phyloP scores from a whole-genome alignment of 768 basidiomycete species.

The Agaricus sinodeliciosus region DNA sequence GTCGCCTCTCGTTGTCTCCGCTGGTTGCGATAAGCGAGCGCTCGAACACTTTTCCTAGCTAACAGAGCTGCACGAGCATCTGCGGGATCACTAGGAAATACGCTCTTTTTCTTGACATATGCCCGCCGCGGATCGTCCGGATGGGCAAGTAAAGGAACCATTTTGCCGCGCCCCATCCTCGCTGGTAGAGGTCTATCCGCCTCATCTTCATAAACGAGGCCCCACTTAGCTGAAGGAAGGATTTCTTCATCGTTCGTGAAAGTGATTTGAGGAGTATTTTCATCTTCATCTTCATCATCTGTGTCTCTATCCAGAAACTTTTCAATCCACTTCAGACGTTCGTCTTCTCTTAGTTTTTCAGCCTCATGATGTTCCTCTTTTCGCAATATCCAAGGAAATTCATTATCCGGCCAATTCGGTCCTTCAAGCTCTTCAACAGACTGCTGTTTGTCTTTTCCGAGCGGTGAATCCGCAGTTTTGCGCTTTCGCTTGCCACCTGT shows the following conservation, averaged over 20 bases:
- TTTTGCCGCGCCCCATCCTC: constrained; percentile 51
- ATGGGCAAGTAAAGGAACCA: constrained; percentile 45
- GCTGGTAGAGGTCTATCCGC: constrained; percentile 21
- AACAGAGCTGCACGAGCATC: constrained; percentile 71
- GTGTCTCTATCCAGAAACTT: constrained; percentile 69
- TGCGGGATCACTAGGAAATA: constrained; percentile 61
- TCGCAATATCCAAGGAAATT: constrained; percentile 73
- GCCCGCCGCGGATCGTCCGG: constrained; percentile 21
- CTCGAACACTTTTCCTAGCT: constrained; percentile 64
- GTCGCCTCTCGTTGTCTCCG: constrained; percentile 26
- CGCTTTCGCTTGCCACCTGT: constrained; percentile 35
- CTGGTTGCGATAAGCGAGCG: constrained; percentile 48
- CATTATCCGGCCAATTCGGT: constrained; percentile 74
- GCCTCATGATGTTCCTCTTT: constrained; percentile 47
- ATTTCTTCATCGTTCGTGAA: constrained; percentile 19
- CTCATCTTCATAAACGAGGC: constrained; percentile 22
- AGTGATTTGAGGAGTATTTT: constrained; percentile 14
- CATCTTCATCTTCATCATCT: constrained; percentile 48
- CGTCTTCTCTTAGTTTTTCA: constrained; percentile 48
- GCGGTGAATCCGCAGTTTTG: constrained; percentile 33
- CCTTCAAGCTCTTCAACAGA: constrained; percentile 23
- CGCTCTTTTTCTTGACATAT: constrained; percentile 20
- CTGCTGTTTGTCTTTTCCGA: constrained; percentile 26
- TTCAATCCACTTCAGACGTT: constrained; percentile 60
- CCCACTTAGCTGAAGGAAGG: constrained; percentile 23